phyloP scores from a whole-genome alignment of 2,329 filamentous ascomycete genomes.

The Microdochium paspali region DNA sequence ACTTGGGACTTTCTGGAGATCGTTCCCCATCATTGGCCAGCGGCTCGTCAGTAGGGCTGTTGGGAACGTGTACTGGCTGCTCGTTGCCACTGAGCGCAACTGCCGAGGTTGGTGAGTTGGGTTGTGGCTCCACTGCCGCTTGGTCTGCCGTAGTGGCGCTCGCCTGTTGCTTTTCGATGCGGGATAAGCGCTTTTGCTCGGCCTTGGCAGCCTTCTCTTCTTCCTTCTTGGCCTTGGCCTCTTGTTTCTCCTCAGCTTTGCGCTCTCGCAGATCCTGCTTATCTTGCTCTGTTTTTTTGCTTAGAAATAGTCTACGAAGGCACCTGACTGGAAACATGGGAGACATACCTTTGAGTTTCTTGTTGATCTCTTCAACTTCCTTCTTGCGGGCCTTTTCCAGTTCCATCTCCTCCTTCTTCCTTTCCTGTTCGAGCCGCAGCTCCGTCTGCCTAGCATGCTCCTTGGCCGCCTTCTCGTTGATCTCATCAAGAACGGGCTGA shows the following conservation, averaged over 20 bases:
- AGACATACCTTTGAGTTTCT: slow-evolving; percentile 50
- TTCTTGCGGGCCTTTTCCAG: slow-evolving; percentile 38
- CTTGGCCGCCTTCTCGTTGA: slow-evolving; percentile 66
- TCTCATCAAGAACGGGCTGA: slow-evolving; percentile 77
- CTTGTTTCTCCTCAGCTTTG: slow-evolving; percentile 40
- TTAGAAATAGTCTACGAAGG: slow-evolving; percentile 11
- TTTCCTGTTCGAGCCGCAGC: slow-evolving; percentile 52
- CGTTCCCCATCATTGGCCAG: slow-evolving; percentile 6
- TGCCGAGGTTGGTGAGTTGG: slow-evolving; percentile 1
- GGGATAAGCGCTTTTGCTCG: slow-evolving; percentile 40
- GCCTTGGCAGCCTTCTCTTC: slow-evolving; percentile 42
- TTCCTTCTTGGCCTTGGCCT: slow-evolving; percentile 15
- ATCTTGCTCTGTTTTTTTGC: slow-evolving; percentile 29
- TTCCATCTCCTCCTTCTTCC: slow-evolving; percentile 49
- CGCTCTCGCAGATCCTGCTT: slow-evolving; percentile 34
- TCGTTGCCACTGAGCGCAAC: neutral
- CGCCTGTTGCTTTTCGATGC: slow-evolving; percentile 44
- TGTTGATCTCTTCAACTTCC: slow-evolving; percentile 43
- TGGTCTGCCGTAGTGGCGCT: slow-evolving; percentile 15
- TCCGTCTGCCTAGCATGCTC: slow-evolving; percentile 60
- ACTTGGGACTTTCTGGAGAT: slow-evolving; percentile 11
- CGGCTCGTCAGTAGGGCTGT: slow-evolving; percentile 7
- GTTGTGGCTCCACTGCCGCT: slow-evolving; percentile 4
- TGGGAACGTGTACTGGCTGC: neutral
- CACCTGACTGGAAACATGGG: too few species aligned